Conservation (phyloP, 2,329 filamentous ascomycete genomes). For the Apiospora aurea region DNA sequence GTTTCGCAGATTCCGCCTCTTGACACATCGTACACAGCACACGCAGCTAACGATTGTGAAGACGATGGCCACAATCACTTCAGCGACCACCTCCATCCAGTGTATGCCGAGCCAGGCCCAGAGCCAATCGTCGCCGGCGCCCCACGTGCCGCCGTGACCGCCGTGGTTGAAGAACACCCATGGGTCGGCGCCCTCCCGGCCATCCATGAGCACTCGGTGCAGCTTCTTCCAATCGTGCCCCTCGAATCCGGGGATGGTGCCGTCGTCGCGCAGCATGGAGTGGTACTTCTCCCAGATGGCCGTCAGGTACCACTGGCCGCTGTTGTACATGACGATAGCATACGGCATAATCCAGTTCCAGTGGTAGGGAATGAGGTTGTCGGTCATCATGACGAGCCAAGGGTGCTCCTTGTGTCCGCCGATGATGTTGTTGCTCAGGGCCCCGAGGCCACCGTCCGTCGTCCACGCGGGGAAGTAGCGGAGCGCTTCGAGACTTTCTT, state of each 20-base stretch:
- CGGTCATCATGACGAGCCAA: conserved; percentile 72
- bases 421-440: conserved; percentile 70
- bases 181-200: conserved; percentile 33
- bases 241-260: conserved; percentile 35
- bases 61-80: conserved; percentile 1
- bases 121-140: conserved; percentile 42
- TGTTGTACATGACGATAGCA: conserved; percentile 78
- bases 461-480: conserved; percentile 72
- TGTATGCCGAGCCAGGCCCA: conserved; percentile 23
- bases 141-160: conserved; percentile 39
- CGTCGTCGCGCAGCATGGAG: conserved; percentile 29
- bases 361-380: conserved; percentile 68
- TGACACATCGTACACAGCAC: conserved; percentile 16
- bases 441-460: conserved; percentile 52
- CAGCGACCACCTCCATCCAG: conserved; percentile 18
- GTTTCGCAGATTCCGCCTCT: neutral
- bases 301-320: conserved; percentile 73
- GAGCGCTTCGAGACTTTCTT: conserved; percentile 69
- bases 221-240: conserved; percentile 30
- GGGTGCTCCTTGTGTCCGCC: conserved; percentile 71
- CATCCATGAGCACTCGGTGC: conserved; percentile 40
- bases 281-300: conserved; percentile 75
- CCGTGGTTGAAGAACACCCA: conserved; percentile 41
- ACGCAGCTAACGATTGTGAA: conserved; percentile 4
- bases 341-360: conserved; percentile 74